Conservation (phyloP, 768 basidiomycete species). For the Rhizopogon salebrosus region DNA sequence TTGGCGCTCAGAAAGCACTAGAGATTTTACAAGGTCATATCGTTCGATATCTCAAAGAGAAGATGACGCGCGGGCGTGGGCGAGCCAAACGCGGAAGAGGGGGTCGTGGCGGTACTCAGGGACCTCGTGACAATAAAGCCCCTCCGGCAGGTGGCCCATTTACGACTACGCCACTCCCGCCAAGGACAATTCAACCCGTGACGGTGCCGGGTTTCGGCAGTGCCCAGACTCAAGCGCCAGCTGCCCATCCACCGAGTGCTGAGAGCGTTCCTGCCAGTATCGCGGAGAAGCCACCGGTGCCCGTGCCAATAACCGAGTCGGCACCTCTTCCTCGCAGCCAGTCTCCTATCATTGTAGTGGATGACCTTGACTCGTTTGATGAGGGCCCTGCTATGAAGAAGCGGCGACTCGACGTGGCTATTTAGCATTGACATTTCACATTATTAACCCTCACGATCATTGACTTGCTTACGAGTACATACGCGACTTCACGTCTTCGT, state of each 20-base stretch:
- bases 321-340: slow-evolving; percentile 21
- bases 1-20: slow-evolving; percentile 80
- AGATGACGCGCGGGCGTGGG: slow-evolving; percentile 31
- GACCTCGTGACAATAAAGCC: not conserved
- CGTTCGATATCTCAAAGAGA: slow-evolving; percentile 79
- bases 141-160: slow-evolving; percentile 28
- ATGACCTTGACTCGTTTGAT: slow-evolving; percentile 46
- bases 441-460: not conserved
- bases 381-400: slow-evolving; percentile 54
- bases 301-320: slow-evolving; percentile 26
- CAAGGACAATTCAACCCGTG: slow-evolving; percentile 12
- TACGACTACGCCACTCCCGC: slow-evolving; percentile 39
- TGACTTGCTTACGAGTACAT: not conserved
- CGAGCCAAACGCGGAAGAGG: slow-evolving; percentile 14
- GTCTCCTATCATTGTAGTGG: slow-evolving; percentile 57
- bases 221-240: not conserved
- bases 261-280: slow-evolving; percentile 16
- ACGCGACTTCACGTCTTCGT: not conserved
- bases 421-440: not conserved
- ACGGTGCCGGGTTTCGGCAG: not conserved
- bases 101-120: not conserved
- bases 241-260: slow-evolving; percentile 4
- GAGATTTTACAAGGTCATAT: slow-evolving; percentile 81
- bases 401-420: slow-evolving; percentile 30
- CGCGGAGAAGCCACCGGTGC: slow-evolving; percentile 21